phyloP scores from a whole-genome alignment of 768 basidiomycete genomes.

The Boletales sp. region DNA sequence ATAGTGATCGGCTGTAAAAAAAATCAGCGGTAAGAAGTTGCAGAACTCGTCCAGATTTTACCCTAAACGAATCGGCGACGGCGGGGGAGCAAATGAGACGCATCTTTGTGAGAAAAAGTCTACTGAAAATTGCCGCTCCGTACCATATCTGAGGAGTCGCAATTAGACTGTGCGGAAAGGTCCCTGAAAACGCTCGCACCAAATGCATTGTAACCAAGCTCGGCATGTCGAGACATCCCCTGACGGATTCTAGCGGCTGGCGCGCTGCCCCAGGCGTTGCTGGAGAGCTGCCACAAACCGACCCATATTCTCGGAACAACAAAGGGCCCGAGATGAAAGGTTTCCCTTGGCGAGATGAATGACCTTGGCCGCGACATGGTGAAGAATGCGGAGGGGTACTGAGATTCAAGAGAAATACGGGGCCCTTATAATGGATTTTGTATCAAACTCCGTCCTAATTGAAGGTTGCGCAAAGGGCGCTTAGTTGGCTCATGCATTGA shows the following conservation, averaged over 20 bases:
- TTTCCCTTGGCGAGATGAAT: conserved; percentile 33
- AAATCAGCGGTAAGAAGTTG: conserved; percentile 8
- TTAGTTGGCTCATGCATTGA: neutral
- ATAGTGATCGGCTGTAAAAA: conserved; percentile 73
- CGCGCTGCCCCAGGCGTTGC: conserved; percentile 81
- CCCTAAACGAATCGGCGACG: conserved; percentile 20
- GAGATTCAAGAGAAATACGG: conserved; percentile 8
- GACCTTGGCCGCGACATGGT: conserved; percentile 20
- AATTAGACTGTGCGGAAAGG: conserved; percentile 12
- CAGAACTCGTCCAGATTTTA: conserved; percentile 10
- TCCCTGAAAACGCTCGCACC: conserved; percentile 27
- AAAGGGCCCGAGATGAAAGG: conserved; percentile 55
- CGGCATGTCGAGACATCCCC: conserved; percentile 63
- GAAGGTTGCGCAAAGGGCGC: conserved; percentile 1
- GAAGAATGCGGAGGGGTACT: conserved; percentile 2
- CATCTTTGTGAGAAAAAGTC: conserved; percentile 15
- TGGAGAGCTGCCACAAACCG: conserved; percentile 84
- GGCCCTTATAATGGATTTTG: conserved; percentile 18
- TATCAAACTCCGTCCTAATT: conserved; percentile 34
- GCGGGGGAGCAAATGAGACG: neutral
- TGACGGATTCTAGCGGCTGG: conserved; percentile 59
- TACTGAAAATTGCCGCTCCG: conserved; percentile 19
- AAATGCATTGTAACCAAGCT: conserved; percentile 49
- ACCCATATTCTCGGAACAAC: conserved; percentile 64
- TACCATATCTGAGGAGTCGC: conserved; percentile 51